Evolutionary conservation across 805 yeast species (phyloP).

Genomic region (Lipomyces japonicus): DNA sequence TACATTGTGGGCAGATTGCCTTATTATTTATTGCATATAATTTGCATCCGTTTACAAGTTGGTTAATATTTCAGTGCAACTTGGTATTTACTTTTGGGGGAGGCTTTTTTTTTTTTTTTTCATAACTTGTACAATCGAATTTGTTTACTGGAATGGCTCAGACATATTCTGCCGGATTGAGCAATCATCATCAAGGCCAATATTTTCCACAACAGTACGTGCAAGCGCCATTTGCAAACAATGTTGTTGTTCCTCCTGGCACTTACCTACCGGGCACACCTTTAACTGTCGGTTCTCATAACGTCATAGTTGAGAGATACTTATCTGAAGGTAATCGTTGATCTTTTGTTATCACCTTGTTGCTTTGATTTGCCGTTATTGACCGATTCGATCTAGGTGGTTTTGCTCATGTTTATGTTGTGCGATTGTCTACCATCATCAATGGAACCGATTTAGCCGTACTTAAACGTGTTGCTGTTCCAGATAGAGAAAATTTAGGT

Average conservation of each 20-base stretch:
- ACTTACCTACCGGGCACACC: conserved; percentile 70
- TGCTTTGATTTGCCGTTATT: neutral
- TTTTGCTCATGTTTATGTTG: conserved; percentile 90
- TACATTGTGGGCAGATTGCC: too few species aligned
- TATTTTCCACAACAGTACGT: conserved; percentile 3
- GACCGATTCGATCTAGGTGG: conserved; percentile 56
- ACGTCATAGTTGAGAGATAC: conserved; percentile 62
- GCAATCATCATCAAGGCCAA: conserved; percentile 5
- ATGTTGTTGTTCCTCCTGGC: conserved; percentile 21
- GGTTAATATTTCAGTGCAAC: too few species aligned
- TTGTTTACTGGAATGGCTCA: too few species aligned
- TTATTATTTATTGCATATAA: too few species aligned
- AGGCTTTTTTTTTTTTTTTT: too few species aligned
- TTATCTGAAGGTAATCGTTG: conserved; percentile 60
- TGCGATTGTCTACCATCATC: conserved; percentile 59
- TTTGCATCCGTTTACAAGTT: too few species aligned
- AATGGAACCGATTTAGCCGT: conserved; percentile 61
- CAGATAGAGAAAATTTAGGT: conserved; percentile 78
- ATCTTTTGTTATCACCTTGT: neutral
- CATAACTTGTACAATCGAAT: too few species aligned
- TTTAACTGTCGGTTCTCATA: conserved; percentile 80
- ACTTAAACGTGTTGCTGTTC: conserved; percentile 91
- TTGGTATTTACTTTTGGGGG: too few species aligned
- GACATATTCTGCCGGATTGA: conserved; percentile 2
- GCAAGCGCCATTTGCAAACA: neutral